Evolutionary conservation across 768 basidiomycete genomes (phyloP), one percentile per base, ranked within the genome.

Genomic region (Pisolithus marmoratus): DNA sequence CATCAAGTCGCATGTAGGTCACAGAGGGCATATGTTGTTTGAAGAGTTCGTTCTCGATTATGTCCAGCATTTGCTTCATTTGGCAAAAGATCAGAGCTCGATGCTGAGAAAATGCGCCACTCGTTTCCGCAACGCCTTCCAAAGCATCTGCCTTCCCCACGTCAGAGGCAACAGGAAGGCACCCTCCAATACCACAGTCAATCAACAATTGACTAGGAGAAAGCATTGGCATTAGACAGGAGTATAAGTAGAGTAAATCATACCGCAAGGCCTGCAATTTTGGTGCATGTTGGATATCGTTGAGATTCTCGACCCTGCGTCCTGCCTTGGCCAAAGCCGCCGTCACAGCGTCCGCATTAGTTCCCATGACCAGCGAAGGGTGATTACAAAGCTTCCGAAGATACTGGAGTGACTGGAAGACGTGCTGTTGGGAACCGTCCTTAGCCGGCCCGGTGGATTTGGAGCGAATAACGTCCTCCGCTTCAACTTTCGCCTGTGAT

Each of bases 61-160:
- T 87, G 66, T 99, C 91, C 46, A 99, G 79, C 96, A 98, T 99
- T 66, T 92, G 90, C 68, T 97, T 96, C 83, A 97, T 91, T 72
- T 99, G 96, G 62, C 95, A 98, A 73, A 99, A 99, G 60, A 99
- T 95, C 57, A 99, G 82, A 50, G 95, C 94, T n/a, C 96, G 90
- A 65, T 99, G 96, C 59, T 95, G 94, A 20, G 95, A 90, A 64
- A 94, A 88, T 26, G 75, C 70, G 2, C 77, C 80, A 38, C 72
- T 74, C 0, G 72, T 51, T 4, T 70, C 78, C 12, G 80, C 68
- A 42, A 81, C 72, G 1, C 79, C 74, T 54, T 90, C 85, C 31
- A 78, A 79, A 15, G 81, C 65, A 58, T 90, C 87, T 54, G 81
- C 82, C 67, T 90, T 88, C 20, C 78, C 74, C 9, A 76, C 64